These are phyloP conservation scores for Hygrophila difformis DNA, from an alignment of 257 asterid genomes.

Conservation along the genomic window DNA sequence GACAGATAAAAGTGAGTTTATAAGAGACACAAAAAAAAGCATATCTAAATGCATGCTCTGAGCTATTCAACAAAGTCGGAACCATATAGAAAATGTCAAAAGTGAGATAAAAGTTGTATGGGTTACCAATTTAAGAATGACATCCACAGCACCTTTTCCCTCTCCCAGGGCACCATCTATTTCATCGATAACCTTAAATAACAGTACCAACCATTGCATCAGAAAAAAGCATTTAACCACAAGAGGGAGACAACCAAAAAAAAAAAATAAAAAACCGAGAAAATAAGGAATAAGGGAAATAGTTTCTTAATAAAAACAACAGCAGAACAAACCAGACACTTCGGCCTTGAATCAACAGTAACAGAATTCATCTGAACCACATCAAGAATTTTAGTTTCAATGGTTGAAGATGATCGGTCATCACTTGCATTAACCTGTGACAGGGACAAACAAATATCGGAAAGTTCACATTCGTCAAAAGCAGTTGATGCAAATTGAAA, in stretches of 20 bases:
- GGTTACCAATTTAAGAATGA: slow-evolving; percentile 82
- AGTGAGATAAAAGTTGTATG: no score
- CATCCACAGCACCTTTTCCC: slow-evolving; percentile 96
- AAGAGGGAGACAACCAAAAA: no score
- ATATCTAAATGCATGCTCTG: no score
- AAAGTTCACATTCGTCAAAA: slow-evolving; percentile 1
- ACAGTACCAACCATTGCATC: slow-evolving; percentile 12
- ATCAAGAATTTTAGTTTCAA: slow-evolving; percentile 86
- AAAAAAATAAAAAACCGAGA: slow-evolving; percentile 8
- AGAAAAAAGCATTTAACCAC: slow-evolving; percentile 17
- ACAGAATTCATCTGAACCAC: slow-evolving; percentile 94
- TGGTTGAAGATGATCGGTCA: slow-evolving; percentile 74
- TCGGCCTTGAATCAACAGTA: slow-evolving; percentile 83
- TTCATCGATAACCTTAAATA: slow-evolving; percentile 79
- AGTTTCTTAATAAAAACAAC: slow-evolving; percentile 8
- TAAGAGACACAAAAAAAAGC: no score
- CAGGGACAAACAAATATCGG: slow-evolving; percentile 19
- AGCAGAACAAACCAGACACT: slow-evolving; percentile 79
- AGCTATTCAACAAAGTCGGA: no score
- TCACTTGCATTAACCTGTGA: slow-evolving; percentile 97
- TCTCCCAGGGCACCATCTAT: slow-evolving; percentile 97
- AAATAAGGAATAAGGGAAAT: slow-evolving; percentile 5
- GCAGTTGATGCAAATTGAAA: slow-evolving; percentile 1
- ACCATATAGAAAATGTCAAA: no score
- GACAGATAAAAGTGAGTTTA: no score